Conservation (phyloP, 2,329 filamentous ascomycete species). For the Triangularia verruculosa region DNA sequence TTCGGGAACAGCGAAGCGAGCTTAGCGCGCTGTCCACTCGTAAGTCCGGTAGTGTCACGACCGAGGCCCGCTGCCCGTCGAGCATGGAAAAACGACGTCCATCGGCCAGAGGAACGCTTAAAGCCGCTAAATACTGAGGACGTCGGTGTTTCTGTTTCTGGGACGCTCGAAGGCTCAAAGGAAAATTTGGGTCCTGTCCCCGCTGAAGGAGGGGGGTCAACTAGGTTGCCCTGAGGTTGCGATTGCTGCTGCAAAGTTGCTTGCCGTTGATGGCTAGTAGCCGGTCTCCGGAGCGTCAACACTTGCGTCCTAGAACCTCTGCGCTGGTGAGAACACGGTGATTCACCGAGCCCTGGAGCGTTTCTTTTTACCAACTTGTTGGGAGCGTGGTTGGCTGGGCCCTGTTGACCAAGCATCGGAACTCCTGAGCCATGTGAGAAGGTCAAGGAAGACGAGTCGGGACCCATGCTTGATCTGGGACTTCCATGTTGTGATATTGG, state of each 20-base stretch:
- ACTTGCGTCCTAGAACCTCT: slow-evolving; percentile 59
- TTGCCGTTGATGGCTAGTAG: slow-evolving; percentile 75
- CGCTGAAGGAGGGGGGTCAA: slow-evolving; percentile 18
- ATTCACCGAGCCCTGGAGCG: slow-evolving; percentile 51
- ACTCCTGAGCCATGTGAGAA: slow-evolving; percentile 65
- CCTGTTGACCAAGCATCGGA: slow-evolving; percentile 53
- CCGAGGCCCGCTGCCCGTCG: slow-evolving; percentile 33
- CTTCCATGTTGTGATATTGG: slow-evolving; percentile 64
- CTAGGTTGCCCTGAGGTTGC: slow-evolving; percentile 27
- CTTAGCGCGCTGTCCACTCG: slow-evolving; percentile 33
- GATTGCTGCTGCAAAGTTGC: slow-evolving; percentile 64
- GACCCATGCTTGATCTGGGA: slow-evolving; percentile 60
- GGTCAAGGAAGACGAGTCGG: slow-evolving; percentile 62
- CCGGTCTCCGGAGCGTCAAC: slow-evolving; percentile 66
- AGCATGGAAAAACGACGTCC: slow-evolving; percentile 59
- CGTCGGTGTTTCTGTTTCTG: background rate
- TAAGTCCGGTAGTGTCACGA: slow-evolving; percentile 30
- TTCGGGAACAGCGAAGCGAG: slow-evolving; percentile 33
- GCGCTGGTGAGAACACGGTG: slow-evolving; percentile 41
- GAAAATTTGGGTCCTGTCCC: slow-evolving; percentile 30
- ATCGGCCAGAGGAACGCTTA: slow-evolving; percentile 31
- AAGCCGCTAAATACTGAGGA: slow-evolving; percentile 6
- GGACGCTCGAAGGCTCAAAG: slow-evolving; percentile 29
- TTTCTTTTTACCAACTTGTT: slow-evolving; percentile 79
- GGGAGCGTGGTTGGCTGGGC: slow-evolving; percentile 50